Conservation (phyloP, 176 grass and related monocot species). For the Oropetium thomaeum region DNA sequence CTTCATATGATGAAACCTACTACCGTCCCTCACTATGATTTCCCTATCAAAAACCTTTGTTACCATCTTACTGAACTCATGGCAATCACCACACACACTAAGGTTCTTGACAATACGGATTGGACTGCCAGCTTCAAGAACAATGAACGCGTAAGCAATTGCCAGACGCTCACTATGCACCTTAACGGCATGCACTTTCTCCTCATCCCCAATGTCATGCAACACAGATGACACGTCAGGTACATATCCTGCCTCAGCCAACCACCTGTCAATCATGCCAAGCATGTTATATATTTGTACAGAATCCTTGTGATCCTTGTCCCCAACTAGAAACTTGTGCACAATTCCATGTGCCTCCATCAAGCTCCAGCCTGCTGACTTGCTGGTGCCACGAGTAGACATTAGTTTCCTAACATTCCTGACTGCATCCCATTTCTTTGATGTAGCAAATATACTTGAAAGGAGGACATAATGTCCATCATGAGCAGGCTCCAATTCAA, state of each 20-base stretch:
- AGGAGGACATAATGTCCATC: conserved; percentile 74
- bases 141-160: conserved; percentile 68
- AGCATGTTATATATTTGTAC: conserved; percentile 54
- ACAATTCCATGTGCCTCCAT: conserved; percentile 57
- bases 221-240: conserved; percentile 67
- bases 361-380: conserved; percentile 72
- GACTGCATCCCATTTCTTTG: conserved; percentile 70
- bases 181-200: conserved; percentile 62
- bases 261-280: conserved; percentile 51
- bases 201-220: conserved; percentile 74
- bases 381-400: conserved; percentile 52
- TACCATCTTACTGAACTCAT: conserved; percentile 75
- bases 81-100: conserved; percentile 68
- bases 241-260: conserved; percentile 58
- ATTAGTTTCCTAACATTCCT: conserved; percentile 61
- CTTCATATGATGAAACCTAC: conserved; percentile 75
- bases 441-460: conserved; percentile 54
- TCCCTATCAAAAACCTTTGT: conserved; percentile 63
- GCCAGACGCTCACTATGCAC: conserved; percentile 72
- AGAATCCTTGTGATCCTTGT: conserved; percentile 57
- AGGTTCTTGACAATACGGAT: conserved; percentile 79
- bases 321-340: conserved; percentile 68
- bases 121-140: conserved; percentile 40
- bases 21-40: conserved; percentile 71
- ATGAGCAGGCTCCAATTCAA: conserved; percentile 59